Percentiles rank a stretch among this genome's conserved stretches.
Conservation (phyloP, 2,329 filamentous ascomycete genomes). For the Scleromitrula shiraiana region DNA sequence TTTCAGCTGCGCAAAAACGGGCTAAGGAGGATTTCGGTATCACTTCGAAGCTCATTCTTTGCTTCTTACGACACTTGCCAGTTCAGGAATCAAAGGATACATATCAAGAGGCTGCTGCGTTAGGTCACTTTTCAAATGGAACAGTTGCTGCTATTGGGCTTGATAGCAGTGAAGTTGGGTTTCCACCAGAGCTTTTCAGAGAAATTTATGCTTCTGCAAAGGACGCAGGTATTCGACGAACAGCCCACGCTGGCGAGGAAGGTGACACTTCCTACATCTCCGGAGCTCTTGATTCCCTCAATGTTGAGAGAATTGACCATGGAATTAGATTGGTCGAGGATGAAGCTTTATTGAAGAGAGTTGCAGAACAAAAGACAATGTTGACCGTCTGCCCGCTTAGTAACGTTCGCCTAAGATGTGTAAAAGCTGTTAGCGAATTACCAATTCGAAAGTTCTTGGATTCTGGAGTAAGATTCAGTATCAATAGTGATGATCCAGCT, state of each 20-base stretch:
- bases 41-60: conserved; percentile 59
- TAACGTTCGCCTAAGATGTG: conserved; percentile 52
- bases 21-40: conserved; percentile 58
- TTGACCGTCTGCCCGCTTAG: conserved; percentile 67
- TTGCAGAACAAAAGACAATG: conserved; percentile 50
- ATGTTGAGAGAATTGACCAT: conserved; percentile 64
- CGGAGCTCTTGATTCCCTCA: conserved; percentile 52
- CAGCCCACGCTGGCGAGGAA: conserved; percentile 71
- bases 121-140: conserved; percentile 42
- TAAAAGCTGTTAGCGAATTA: conserved; percentile 36
- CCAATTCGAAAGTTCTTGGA: conserved; percentile 38
- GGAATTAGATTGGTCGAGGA: conserved; percentile 60
- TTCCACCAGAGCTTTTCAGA: conserved; percentile 51
- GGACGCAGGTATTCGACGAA: conserved; percentile 48
- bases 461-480: conserved; percentile 38
- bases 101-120: conserved; percentile 35
- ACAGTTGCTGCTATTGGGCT: conserved; percentile 57
- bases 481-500: conserved; percentile 42
- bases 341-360: conserved; percentile 45
- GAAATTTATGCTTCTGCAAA: conserved; percentile 51
- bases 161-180: conserved; percentile 54
- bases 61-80: conserved; percentile 64
- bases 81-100: conserved; percentile 44
- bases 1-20: conserved; percentile 49
- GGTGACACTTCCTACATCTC: conserved; percentile 59